Evolutionary conservation across 208 protist species (phyloP).

Genomic region (Kentomonas sorsogonicus): DNA sequence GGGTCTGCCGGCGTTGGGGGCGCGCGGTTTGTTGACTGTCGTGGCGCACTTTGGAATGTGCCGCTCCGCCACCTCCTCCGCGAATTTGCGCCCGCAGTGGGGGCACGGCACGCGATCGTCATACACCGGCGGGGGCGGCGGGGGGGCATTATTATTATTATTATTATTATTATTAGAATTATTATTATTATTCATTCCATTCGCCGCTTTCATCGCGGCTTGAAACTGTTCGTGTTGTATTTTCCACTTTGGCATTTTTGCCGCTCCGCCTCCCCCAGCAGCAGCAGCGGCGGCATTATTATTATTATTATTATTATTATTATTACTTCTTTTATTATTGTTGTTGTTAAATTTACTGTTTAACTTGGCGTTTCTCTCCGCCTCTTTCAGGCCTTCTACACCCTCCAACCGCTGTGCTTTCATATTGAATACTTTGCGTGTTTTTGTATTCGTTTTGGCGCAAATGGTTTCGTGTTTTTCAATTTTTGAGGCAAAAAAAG

Average conservation of each 20-base stretch:
- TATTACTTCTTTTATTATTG: neutral
- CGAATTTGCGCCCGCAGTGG: slow-evolving; percentile 88
- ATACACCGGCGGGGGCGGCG: slow-evolving; percentile 13
- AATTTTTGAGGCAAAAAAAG: slow-evolving; percentile 65
- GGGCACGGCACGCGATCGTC: slow-evolving; percentile 84
- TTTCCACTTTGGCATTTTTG: slow-evolving; percentile 88
- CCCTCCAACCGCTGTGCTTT: slow-evolving; percentile 59
- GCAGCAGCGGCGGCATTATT: slow-evolving; percentile 7
- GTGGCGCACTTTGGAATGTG: slow-evolving; percentile 89
- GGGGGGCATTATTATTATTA: neutral
- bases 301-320: slow-evolving; percentile 13
- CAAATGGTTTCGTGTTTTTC: slow-evolving; percentile 60
- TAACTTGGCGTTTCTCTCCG: slow-evolving; percentile 16
- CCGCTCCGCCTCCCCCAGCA: slow-evolving; percentile 8
- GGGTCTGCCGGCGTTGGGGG: too few species aligned
- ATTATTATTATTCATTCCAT: slow-evolving; percentile 10
- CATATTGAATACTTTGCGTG: slow-evolving; percentile 65
- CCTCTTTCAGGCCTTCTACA: slow-evolving; percentile 66
- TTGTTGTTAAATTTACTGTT: too few species aligned
- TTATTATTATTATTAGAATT: neutral
- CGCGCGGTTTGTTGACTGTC: slow-evolving; percentile 84
- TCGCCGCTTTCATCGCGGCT: slow-evolving; percentile 70
- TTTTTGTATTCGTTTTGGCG: slow-evolving; percentile 44
- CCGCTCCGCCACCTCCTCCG: slow-evolving; percentile 60
- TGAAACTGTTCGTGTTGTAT: slow-evolving; percentile 87